Evolutionary conservation across 495 filamentous ascomycete genomes (phyloP), one percentile per base, ranked within the genome.

Genomic region (Thermothielavioides terrestris): DNA sequence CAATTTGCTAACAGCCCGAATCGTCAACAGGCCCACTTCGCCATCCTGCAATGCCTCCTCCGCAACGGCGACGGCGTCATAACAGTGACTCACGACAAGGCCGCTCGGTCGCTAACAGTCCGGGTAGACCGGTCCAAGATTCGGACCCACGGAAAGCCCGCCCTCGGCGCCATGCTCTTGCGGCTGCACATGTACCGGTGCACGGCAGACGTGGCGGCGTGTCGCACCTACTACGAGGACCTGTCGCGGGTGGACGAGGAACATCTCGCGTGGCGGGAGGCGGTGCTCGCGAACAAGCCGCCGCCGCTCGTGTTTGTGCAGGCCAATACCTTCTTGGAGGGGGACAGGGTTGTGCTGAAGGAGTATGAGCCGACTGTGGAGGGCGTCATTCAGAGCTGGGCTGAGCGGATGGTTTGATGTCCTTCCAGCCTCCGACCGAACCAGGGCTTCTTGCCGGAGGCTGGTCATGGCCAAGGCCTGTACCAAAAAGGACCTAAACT

Each of bases 321-420:
- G 30, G 64, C 65, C 0, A 77, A 75, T 54, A 75, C 73, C 3
- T 71, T 68, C 43, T 35, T 71, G 0, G 54, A 62, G 4, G 65
- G 46, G 0, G 65, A 60, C 1, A 54, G 48, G 17, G 64, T 75
- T 8, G 46, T 44, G 8, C 31, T 74, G 15, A 72, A 67, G 52
- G 72, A 73, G 54, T 75, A 77, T 50, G 66, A 69, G 9, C 20
- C 62, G 6, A 73, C 64, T 0, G 42, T 56, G 6, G 55, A 56
- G 40, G 72, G 71, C 1, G 49, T 75, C 6, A 67, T 75, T 36
- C 60, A 72, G 47, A 74, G 69, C 44, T 76, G 72, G 72, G 63
- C 53, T 23, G 68, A 71, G 46, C 34, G 61, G 25, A 15, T 14
- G 14, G 23, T 42, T 1, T 42, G 39, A 42, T 3, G 35, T 37